Base-by-base conservation (phyloP, 306 rosid species). In the Castanea sativa region DNA sequence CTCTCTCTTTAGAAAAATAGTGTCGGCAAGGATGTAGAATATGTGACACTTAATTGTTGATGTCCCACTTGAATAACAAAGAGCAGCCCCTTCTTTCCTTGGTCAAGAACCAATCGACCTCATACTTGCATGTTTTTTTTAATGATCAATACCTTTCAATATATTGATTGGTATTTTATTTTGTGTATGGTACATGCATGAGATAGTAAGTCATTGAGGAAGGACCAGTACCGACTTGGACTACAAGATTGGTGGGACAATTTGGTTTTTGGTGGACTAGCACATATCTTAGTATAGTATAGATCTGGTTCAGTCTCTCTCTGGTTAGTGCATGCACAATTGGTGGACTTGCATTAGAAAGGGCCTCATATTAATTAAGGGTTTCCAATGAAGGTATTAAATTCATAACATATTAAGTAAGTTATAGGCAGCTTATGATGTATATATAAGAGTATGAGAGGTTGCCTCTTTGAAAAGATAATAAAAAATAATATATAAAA, bases 171-270 rank as follows among this genome's bases (percentile, higher is more conserved):
- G 6, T 0, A 21, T 61, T 49, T 49, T 49, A 49, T 49, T 49
- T 15, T 45, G 73, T 76, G 73, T 6, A 61, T 51, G 45, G 80
- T 63, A 53, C 18, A 52, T 65, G 2, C 11, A 52, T 65, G 0
- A 29, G 74, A 38, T 23, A 60, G 61, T 20, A 61, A 32, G 55
- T 63, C 69, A 55, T 27, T 5, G 79, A 74, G 80, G 82, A 76
- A 80, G 86, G 86, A 84, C 82, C 78, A 84, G 86, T 87, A 84
- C 90, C 88, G 73, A 79, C 32, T 71, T 73, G 84, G 82, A 81
- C 76, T 74, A 45, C 38, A 38, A 58, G 69, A 79, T 78, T 74
- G 64, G 83, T 79, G 78, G 86, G 86, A 68, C 86, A 76, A 76
- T 8, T 75, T 21, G 53, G 53, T 49, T 29, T 60, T 77, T 33